These are phyloP conservation scores for Hsuehochloa calcarea DNA, from an alignment of 176 grass and related monocot species.

Conservation along the genomic window DNA sequence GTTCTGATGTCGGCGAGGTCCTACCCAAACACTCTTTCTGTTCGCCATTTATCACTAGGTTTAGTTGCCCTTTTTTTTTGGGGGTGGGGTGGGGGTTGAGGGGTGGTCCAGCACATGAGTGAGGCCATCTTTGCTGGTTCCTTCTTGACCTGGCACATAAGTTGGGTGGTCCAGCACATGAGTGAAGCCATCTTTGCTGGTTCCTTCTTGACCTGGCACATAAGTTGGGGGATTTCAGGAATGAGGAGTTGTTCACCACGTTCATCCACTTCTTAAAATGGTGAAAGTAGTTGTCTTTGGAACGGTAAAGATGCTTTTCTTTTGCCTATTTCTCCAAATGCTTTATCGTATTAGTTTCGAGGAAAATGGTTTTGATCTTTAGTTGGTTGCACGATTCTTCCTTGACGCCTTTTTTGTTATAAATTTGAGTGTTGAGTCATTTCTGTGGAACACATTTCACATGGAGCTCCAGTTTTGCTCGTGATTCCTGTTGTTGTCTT, in stretches of 20 bases:
- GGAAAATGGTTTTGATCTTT: background rate
- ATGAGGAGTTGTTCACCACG: conserved; percentile 13
- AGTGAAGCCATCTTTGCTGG: background rate
- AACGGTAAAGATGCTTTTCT: background rate
- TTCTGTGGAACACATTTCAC: background rate
- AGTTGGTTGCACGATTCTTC: background rate
- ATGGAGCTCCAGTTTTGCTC: background rate
- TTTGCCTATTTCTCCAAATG: conserved; percentile 6
- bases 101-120: background rate
- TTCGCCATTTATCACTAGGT: background rate
- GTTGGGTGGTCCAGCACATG: background rate
- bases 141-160: background rate
- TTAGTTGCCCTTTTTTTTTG: background rate
- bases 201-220: background rate
- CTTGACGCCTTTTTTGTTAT: background rate
- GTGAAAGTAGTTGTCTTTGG: background rate
- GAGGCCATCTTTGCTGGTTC: background rate
- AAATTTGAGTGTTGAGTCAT: background rate
- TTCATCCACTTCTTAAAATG: conserved; percentile 2
- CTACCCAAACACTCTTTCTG: background rate
- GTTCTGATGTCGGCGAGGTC: background rate
- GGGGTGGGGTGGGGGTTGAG: no score
- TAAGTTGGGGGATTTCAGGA: background rate
- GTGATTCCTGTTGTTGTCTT: background rate
- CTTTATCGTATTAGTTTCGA: background rate